These are phyloP conservation scores for Podaxis sp. DNA, from an alignment of 768 basidiomycete genomes.

Conservation along the genomic window DNA sequence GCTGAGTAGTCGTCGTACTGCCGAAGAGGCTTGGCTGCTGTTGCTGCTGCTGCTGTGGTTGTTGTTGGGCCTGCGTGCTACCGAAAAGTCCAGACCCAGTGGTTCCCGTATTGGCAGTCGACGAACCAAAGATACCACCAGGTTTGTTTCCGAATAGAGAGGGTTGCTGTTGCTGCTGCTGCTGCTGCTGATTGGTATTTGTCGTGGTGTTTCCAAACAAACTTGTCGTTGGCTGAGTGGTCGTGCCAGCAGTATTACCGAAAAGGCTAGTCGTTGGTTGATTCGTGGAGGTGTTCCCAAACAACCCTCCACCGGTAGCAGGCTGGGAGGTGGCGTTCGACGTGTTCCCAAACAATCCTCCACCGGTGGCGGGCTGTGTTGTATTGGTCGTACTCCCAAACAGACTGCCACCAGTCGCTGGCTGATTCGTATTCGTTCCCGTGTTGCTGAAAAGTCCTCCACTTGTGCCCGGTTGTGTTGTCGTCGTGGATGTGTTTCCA, in stretches of 20 bases:
- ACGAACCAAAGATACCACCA: slow-evolving; percentile 24
- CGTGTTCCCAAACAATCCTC: slow-evolving; percentile 22
- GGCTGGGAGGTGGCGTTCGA: slow-evolving; percentile 17
- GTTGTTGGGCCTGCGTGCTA: slow-evolving; percentile 5
- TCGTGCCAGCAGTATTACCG: slow-evolving; percentile 13
- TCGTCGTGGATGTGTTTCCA: slow-evolving; percentile 9
- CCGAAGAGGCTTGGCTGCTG: slow-evolving; percentile 22
- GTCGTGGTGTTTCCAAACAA: slow-evolving; percentile 12
- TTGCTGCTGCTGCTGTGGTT: background rate
- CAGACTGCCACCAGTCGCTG: slow-evolving; percentile 18
- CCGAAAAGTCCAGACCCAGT: slow-evolving; percentile 14
- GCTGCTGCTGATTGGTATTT: slow-evolving; percentile 15
- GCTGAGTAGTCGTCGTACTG: slow-evolving; percentile 23
- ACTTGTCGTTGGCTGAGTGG: slow-evolving; percentile 7
- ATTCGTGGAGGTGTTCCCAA: slow-evolving; percentile 10
- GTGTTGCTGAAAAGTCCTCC: slow-evolving; percentile 17
- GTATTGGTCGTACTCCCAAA: slow-evolving; percentile 20
- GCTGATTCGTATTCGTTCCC: slow-evolving; percentile 1
- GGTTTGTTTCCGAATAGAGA: slow-evolving; percentile 22
- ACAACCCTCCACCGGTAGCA: slow-evolving; percentile 14
- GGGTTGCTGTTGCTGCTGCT: slow-evolving; percentile 13
- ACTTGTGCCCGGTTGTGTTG: slow-evolving; percentile 4
- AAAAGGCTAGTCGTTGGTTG: slow-evolving; percentile 16
- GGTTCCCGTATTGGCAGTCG: slow-evolving; percentile 17
- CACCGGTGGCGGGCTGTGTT: slow-evolving; percentile 13